These are phyloP conservation scores for Verbascum thapsus DNA, from an alignment of 257 asterid genomes.

Conservation along the genomic window DNA sequence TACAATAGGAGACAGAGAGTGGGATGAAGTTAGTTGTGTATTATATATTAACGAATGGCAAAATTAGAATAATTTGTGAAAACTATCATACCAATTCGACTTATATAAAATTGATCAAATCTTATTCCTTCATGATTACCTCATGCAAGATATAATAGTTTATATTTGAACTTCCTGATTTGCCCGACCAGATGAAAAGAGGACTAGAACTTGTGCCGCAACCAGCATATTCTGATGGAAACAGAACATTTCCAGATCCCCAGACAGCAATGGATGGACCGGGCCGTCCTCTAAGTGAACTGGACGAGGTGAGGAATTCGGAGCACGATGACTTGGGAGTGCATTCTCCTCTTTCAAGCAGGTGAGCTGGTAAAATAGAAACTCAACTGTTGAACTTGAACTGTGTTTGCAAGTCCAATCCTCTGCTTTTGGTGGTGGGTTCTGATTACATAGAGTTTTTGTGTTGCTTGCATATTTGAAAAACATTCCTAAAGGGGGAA, in stretches of 20 bases:
- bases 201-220: slow-evolving; percentile 87
- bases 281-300: slow-evolving; percentile 59
- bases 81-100: background rate
- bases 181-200: slow-evolving; percentile 65
- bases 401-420: slow-evolving; percentile 52
- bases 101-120: slow-evolving; percentile 2
- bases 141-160: slow-evolving; percentile 13
- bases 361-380: slow-evolving; percentile 75
- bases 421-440: slow-evolving; percentile 55
- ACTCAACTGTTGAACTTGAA: slow-evolving; percentile 47
- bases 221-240: slow-evolving; percentile 64
- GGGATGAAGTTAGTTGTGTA: slow-evolving; percentile 1
- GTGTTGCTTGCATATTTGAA: slow-evolving; percentile 25
- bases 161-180: slow-evolving; percentile 29
- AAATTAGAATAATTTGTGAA: background rate
- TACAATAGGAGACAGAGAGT: slow-evolving; percentile 7
- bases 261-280: slow-evolving; percentile 52
- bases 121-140: slow-evolving; percentile 21
- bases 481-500: background rate
- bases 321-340: slow-evolving; percentile 67
- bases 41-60: background rate
- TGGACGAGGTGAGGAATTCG: slow-evolving; percentile 42
- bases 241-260: slow-evolving; percentile 59
- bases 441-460: slow-evolving; percentile 42
- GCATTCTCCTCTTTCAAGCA: slow-evolving; percentile 70